Conservation (phyloP, 441 rosid species). For the Gossypium laxum region DNA sequence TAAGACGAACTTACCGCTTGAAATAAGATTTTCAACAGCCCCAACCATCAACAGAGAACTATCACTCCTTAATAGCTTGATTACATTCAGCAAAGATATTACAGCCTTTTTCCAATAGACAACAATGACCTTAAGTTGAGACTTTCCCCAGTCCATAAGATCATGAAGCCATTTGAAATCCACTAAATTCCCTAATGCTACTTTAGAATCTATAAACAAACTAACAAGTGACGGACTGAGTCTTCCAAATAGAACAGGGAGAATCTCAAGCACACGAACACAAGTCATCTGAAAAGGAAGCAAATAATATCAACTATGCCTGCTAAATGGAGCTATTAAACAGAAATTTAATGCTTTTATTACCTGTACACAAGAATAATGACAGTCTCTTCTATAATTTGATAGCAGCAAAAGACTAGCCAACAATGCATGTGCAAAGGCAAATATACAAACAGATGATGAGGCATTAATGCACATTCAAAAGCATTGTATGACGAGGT, state of each 20-base stretch:
- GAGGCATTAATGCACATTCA: not conserved
- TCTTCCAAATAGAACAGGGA: slow-evolving; percentile 61
- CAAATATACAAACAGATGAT: not conserved
- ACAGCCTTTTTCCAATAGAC: slow-evolving; percentile 84
- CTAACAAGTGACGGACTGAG: slow-evolving; percentile 30
- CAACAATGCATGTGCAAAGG: not conserved
- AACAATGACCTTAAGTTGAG: slow-evolving; percentile 70
- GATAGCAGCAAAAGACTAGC: not conserved
- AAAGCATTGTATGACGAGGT: not conserved
- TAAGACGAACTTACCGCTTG: slow-evolving; percentile 47
- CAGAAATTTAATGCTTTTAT: not conserved
- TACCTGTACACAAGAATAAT: not conserved
- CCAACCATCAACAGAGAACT: slow-evolving; percentile 29
- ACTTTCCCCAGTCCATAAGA: slow-evolving; percentile 89
- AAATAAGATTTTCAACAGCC: slow-evolving; percentile 52
- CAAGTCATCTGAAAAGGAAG: slow-evolving; percentile 75
- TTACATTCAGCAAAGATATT: slow-evolving; percentile 44
- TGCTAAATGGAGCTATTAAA: not conserved
- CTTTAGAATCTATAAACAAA: slow-evolving; percentile 29
- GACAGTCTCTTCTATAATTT: not conserved
- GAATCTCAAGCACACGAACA: slow-evolving; percentile 82
- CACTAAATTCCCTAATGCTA: slow-evolving; percentile 26
- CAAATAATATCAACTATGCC: slow-evolving; percentile 10
- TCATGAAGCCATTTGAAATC: slow-evolving; percentile 81
- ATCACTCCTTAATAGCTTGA: slow-evolving; percentile 39